Conservation (phyloP, 2,329 filamentous ascomycete genomes). For the Epichloe aotearoae region DNA sequence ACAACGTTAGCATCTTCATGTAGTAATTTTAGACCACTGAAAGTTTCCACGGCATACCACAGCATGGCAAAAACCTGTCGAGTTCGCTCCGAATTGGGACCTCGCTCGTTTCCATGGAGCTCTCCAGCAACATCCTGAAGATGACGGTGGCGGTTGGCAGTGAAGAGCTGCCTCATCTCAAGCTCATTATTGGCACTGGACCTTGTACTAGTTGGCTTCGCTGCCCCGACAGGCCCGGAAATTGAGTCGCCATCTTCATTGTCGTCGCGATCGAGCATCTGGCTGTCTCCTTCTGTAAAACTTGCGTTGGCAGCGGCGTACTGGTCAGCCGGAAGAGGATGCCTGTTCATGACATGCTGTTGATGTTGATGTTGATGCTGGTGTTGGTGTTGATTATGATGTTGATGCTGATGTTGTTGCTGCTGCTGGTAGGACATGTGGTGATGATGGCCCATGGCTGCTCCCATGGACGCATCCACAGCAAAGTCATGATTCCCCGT, state of each 20-base stretch:
- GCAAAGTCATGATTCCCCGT: constrained; percentile 35
- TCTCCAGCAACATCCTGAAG: constrained; percentile 62
- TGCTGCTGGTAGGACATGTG: constrained; percentile 28
- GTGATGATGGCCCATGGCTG: constrained; percentile 25
- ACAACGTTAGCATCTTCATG: background rate
- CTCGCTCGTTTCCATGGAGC: constrained; percentile 65
- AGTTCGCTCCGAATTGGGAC: constrained; percentile 68
- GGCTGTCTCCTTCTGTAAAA: constrained; percentile 44
- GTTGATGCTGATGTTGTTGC: constrained; percentile 16
- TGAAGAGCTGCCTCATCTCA: constrained; percentile 64
- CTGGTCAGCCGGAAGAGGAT: constrained; percentile 40
- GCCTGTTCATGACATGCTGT: constrained; percentile 28
- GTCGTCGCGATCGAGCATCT: constrained; percentile 47
- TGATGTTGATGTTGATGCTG: constrained; percentile 24
- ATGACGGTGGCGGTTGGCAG: constrained; percentile 52
- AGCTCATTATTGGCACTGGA: constrained; percentile 69
- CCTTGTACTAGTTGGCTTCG: constrained; percentile 46
- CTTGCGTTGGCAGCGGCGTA: constrained; percentile 35
- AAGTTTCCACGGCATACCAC: constrained; percentile 43
- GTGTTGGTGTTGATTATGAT: constrained; percentile 20
- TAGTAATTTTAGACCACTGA: background rate
- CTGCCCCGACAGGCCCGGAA: constrained; percentile 28
- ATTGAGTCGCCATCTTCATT: constrained; percentile 44
- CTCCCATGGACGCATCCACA: constrained; percentile 33
- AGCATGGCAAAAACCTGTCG: constrained; percentile 83